These are phyloP conservation scores for Eucalyptus leucophloia DNA, from an alignment of 345 rosid genomes.

Conservation along the genomic window DNA sequence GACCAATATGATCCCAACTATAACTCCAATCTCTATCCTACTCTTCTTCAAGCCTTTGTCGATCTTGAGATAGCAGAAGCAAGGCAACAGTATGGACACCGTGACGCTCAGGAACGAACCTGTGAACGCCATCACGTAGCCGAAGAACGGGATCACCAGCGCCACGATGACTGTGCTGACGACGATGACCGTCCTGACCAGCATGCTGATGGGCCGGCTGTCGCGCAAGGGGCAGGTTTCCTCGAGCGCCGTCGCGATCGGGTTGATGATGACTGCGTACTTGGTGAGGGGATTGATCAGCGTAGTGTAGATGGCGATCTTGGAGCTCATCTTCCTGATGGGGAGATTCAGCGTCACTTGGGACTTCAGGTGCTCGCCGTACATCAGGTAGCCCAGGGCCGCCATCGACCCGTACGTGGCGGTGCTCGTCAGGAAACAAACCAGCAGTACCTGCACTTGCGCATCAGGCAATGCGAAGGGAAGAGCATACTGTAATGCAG, in stretches of 20 bases:
- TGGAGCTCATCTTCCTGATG: slow-evolving; percentile 16
- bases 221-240: slow-evolving; percentile 9
- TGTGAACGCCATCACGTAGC: slow-evolving; percentile 51
- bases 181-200: slow-evolving; percentile 28
- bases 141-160: slow-evolving; percentile 44
- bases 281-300: slow-evolving; percentile 53
- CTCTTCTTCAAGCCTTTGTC: slow-evolving; percentile 8
- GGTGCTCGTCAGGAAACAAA: slow-evolving; percentile 40
- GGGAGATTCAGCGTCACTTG: slow-evolving; percentile 71
- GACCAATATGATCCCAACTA: slow-evolving; percentile 18
- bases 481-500: background rate
- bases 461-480: background rate
- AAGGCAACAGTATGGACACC: slow-evolving; percentile 40
- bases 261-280: slow-evolving; percentile 37
- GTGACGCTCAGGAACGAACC: slow-evolving; percentile 48
- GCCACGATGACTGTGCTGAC: slow-evolving; percentile 48
- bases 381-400: slow-evolving; percentile 52
- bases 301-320: slow-evolving; percentile 46
- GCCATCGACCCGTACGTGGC: slow-evolving; percentile 48
- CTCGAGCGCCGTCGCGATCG: slow-evolving; percentile 42
- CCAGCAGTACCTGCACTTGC: slow-evolving; percentile 28
- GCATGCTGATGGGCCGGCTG: slow-evolving; percentile 19
- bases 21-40: slow-evolving; percentile 17
- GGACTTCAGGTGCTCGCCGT: slow-evolving; percentile 37
- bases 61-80: slow-evolving; percentile 52